These are phyloP conservation scores for Globisporangium rhizosaccharum DNA, from an alignment of 352 stramenopile species.

Conservation along the genomic window DNA sequence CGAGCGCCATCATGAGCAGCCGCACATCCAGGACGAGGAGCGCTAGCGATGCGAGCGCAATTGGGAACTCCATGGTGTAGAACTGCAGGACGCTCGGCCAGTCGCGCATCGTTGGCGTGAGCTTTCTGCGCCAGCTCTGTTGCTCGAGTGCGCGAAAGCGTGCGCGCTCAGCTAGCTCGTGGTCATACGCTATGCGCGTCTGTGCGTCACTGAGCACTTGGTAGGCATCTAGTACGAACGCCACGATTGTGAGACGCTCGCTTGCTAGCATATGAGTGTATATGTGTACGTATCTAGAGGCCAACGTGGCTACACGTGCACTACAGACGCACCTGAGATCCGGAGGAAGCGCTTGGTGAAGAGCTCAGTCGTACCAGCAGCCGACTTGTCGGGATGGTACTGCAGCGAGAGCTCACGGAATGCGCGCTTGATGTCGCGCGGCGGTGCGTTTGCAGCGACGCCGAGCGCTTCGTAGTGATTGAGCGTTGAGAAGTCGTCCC, in stretches of 20 bases:
- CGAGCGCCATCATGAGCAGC: conserved; percentile 20
- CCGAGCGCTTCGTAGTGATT: conserved; percentile 40
- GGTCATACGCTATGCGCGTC: conserved; percentile 20
- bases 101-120: conserved; percentile 5
- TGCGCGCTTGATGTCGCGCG: conserved; percentile 43
- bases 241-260: neutral
- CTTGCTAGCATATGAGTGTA: neutral
- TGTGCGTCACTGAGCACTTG: conserved; percentile 21
- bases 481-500: conserved; percentile 30
- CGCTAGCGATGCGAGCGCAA: conserved; percentile 12
- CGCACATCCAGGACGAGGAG: conserved; percentile 17
- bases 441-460: conserved; percentile 15
- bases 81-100: conserved; percentile 15
- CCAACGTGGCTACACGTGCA: neutral
- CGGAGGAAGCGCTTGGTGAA: conserved; percentile 27
- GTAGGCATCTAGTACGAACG: conserved; percentile 20
- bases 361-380: conserved; percentile 17
- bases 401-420: conserved; percentile 68
- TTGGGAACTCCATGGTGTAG: conserved; percentile 30
- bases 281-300: neutral
- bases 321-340: conserved; percentile 21
- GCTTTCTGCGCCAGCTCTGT: conserved; percentile 4
- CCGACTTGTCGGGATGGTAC: conserved; percentile 70
- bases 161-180: conserved; percentile 21
- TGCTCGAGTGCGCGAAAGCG: conserved; percentile 16